Percentiles rank a stretch among this genome's conserved stretches.
Evolutionary conservation across 495 filamentous ascomycete genomes (phyloP).

Genomic region (Trichocladium antarcticum): DNA sequence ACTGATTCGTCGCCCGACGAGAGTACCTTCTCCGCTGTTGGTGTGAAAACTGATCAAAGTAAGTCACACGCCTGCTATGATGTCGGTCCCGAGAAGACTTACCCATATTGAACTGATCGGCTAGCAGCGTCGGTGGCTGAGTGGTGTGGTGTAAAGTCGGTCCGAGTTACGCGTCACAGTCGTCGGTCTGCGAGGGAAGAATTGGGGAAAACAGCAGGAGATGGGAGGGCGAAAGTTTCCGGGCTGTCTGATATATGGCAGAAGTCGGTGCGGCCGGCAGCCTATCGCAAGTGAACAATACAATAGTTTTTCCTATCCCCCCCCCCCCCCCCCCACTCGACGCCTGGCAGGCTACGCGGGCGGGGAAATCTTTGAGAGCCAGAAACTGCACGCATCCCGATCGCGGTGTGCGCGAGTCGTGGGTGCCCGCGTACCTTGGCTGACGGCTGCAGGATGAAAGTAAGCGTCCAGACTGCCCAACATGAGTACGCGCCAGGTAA

Average conservation of each 20-base stretch:
- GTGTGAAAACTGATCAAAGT: not conserved
- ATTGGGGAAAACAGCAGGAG: not conserved
- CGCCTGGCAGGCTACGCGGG: no score
- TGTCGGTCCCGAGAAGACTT: not conserved
- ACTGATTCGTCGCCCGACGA: not conserved
- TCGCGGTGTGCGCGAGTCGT: no score
- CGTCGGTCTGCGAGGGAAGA: not conserved
- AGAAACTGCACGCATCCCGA: no score
- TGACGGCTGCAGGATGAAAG: no score
- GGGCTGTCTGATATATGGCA: not conserved
- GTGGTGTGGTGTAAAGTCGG: not conserved
- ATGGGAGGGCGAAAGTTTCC: no score
- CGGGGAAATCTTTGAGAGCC: no score
- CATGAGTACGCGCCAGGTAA: no score
- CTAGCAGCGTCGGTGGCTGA: not conserved
- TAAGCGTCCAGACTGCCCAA: no score
- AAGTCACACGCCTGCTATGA: not conserved
- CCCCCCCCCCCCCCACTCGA: no score
- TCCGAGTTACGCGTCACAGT: not conserved
- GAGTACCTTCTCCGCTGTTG: slow-evolving; percentile 4
- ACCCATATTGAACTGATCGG: not conserved
- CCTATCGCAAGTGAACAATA: no score
- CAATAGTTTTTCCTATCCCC: no score
- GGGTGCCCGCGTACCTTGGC: no score
- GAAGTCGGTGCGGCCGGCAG: not conserved